Evolutionary conservation across 129 eudicot genomes (phyloP), one percentile per base, ranked within the genome.

Genomic region (Pulicaria dysenterica): DNA sequence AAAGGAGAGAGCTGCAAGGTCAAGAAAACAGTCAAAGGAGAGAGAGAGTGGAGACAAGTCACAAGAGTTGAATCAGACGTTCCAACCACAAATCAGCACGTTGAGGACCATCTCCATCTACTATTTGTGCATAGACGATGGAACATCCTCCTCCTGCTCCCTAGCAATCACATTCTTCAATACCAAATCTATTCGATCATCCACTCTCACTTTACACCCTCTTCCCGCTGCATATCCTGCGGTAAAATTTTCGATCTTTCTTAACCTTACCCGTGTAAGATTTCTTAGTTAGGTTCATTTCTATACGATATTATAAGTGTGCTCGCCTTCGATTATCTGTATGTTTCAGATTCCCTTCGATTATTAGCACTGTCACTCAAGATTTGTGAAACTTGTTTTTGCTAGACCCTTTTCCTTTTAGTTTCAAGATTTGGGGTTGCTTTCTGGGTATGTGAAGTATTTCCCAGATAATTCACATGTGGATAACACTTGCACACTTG

Each of bases 11-110:
- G 39, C 5, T 46, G 48, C 0, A 34, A 53, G 65, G 65, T 70
- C 43, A 70, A 70, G 12, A 17, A 19, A 43, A 8, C 5, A 34
- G 76, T 72, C 67, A 72, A 72, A 44, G 67, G 67, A 55, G 67
- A 72, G 67, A 72, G 76, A 69, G 15, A 16, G 10, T 1, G 10
- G 13, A 14, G 53, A 44, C 37, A 2, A n/a, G n/a, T n/a, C n/a
- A n/a, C n/a, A n/a, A 68, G 37, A 19, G 12, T 38, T 24, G 63
- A 16, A 9, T 56, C 73, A 45, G 5, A 43, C 15, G 76, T 72
- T 57, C 58, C 46, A 59, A 72, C 76, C 76, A 72, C 76, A 44
- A 72, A 72, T 72, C 46, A 3, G 57, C 57, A 71, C 72, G 72
- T 66, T 31, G 72, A 47, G 42, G 58, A 11, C 43, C 44, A 13